Percentiles rank a stretch among this genome's conserved stretches.
Conservation (phyloP, 2,329 filamentous ascomycete genomes). For the Pseudogymnoascus sp. region DNA sequence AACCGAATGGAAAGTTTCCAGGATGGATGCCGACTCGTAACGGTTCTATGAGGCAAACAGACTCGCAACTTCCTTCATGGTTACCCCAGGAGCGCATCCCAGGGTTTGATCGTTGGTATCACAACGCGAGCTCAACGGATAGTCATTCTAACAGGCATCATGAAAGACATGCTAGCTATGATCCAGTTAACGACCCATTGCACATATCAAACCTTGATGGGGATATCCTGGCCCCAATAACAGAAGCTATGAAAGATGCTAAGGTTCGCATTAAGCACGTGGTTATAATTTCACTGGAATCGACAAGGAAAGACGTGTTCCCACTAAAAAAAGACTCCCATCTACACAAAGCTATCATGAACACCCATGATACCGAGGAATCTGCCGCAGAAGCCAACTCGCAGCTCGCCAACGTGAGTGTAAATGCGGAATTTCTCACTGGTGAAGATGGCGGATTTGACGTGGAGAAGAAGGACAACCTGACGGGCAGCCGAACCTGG, state of each 20-base stretch:
- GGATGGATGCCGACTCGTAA: slow-evolving; percentile 19
- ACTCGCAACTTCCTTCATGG: slow-evolving; percentile 26
- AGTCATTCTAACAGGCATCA: slow-evolving; percentile 13
- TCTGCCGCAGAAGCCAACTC: slow-evolving; percentile 23
- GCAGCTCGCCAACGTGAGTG: slow-evolving; percentile 26
- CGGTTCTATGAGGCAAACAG: slow-evolving; percentile 10
- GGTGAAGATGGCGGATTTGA: slow-evolving; percentile 31
- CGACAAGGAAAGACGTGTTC: slow-evolving; percentile 35
- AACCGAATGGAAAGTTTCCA: slow-evolving; percentile 13
- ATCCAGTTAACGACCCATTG: slow-evolving; percentile 31
- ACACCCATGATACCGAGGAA: slow-evolving; percentile 23
- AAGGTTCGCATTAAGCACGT: slow-evolving; percentile 33
- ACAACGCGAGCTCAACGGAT: slow-evolving; percentile 18
- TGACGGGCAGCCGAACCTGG: slow-evolving; percentile 10
- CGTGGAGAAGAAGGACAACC: not conserved
- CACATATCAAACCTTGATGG: slow-evolving; percentile 32
- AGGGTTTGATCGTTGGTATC: slow-evolving; percentile 30
- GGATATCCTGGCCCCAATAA: slow-evolving; percentile 27
- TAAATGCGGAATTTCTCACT: slow-evolving; percentile 30
- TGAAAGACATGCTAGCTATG: slow-evolving; percentile 22
- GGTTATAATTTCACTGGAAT: slow-evolving; percentile 33
- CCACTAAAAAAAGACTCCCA: slow-evolving; percentile 31
- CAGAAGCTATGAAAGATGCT: slow-evolving; percentile 25
- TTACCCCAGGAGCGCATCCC: slow-evolving; percentile 25
- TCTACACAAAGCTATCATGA: slow-evolving; percentile 29